Percentiles rank a stretch among this genome's conserved stretches.
Evolutionary conservation across 176 grass and related monocot genomes (phyloP).

Genomic region (Oryza meridionalis): DNA sequence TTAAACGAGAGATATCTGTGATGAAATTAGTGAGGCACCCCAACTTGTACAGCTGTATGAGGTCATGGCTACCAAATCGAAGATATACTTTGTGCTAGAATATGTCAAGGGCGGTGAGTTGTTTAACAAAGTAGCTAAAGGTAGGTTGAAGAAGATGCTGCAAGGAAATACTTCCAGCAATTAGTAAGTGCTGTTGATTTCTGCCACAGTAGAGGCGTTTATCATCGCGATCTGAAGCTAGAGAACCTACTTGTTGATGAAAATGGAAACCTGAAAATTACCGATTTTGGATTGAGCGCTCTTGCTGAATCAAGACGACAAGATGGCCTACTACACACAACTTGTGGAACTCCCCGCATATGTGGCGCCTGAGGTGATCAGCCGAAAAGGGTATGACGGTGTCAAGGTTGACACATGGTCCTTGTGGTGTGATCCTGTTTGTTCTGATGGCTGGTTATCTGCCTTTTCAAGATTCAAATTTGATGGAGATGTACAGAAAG

Average conservation of each 20-base stretch:
- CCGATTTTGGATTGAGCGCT: conserved; percentile 66
- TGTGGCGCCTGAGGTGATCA: conserved; percentile 61
- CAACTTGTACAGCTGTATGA: conserved; percentile 49
- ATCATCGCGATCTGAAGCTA: conserved; percentile 62
- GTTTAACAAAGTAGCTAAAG: conserved; percentile 47
- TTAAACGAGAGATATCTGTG: conserved; percentile 45
- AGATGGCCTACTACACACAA: conserved; percentile 60
- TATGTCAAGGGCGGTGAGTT: conserved; percentile 51
- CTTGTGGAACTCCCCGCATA: conserved; percentile 62
- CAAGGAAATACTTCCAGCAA: conserved; percentile 57
- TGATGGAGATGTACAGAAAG: conserved; percentile 57
- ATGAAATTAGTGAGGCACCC: conserved; percentile 43
- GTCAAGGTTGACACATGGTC: conserved; percentile 63
- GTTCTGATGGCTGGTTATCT: conserved; percentile 57
- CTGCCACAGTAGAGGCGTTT: conserved; percentile 63
- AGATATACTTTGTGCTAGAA: conserved; percentile 55
- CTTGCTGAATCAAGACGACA: conserved; percentile 49
- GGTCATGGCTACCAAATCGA: conserved; percentile 54
- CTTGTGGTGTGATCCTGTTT: conserved; percentile 57
- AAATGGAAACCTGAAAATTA: conserved; percentile 56
- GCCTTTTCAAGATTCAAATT: conserved; percentile 52
- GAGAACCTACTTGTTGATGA: conserved; percentile 61
- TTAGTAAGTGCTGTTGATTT: conserved; percentile 59
- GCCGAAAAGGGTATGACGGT: conserved; percentile 58
- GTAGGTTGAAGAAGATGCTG: conserved; percentile 46